Conservation (phyloP, 2,329 filamentous ascomycete species). For the Scedosporium boydii region DNA sequence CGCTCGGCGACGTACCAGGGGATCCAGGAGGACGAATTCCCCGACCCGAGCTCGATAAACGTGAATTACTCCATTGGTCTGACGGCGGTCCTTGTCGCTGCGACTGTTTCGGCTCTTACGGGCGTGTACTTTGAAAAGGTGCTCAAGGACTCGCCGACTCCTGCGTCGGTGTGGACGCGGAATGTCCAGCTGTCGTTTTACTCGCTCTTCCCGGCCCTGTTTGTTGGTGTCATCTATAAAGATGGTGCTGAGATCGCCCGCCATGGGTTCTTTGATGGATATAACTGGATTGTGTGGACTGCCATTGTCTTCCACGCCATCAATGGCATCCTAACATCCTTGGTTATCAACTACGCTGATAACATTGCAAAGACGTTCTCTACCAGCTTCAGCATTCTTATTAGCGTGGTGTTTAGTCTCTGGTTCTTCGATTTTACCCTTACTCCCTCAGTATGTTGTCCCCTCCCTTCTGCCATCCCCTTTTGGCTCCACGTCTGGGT, state of each 20-base stretch:
- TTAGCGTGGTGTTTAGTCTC: constrained; percentile 78
- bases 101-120: constrained; percentile 72
- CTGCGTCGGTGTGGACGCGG: constrained; percentile 80
- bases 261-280: constrained; percentile 88
- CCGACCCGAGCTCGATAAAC: constrained; percentile 26
- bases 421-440: constrained; percentile 76
- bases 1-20: constrained; percentile 86
- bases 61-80: constrained; percentile 78
- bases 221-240: constrained; percentile 77
- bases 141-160: constrained; percentile 69
- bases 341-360: constrained; percentile 30
- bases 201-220: constrained; percentile 79
- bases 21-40: constrained; percentile 58
- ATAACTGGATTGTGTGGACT: constrained; percentile 85
- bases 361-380: constrained; percentile 94
- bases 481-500: neutral
- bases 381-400: constrained; percentile 80
- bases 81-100: constrained; percentile 66
- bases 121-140: constrained; percentile 88
- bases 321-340: constrained; percentile 66
- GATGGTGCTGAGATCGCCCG: constrained; percentile 77
- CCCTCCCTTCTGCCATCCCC: no score
- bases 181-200: constrained; percentile 95
- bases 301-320: constrained; percentile 74
- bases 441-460: constrained; percentile 56